phyloP scores from a whole-genome alignment of 345 rosid species.

The Aquilaria sinensis region DNA sequence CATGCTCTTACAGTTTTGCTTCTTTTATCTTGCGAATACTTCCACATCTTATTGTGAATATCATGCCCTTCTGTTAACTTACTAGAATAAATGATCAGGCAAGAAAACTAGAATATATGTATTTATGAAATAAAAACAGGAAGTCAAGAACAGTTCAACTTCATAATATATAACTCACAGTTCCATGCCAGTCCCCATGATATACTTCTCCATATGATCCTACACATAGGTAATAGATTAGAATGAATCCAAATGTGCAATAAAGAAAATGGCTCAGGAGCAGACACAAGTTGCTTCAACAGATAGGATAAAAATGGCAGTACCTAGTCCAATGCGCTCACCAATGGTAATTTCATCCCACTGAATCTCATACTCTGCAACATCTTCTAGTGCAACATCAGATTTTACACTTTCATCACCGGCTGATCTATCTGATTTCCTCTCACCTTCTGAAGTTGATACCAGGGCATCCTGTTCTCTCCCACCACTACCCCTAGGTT shows the following conservation, averaged over 20 bases:
- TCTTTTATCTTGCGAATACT: too few relatives aligned
- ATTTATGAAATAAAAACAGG: too few relatives aligned
- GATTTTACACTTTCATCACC: slow-evolving; percentile 61
- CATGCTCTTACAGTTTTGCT: too few relatives aligned
- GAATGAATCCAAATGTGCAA: background rate
- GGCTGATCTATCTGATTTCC: slow-evolving; percentile 51
- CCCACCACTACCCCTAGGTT: slow-evolving; percentile 39
- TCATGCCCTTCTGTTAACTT: too few relatives aligned
- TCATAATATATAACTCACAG: slow-evolving; percentile 53
- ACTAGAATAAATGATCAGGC: too few relatives aligned
- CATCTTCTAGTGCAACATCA: slow-evolving; percentile 65
- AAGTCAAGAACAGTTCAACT: too few relatives aligned
- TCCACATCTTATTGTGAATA: too few relatives aligned
- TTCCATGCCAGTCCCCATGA: slow-evolving; percentile 97
- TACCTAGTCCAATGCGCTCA: slow-evolving; percentile 97
- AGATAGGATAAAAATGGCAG: slow-evolving; percentile 2
- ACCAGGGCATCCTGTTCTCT: slow-evolving; percentile 23
- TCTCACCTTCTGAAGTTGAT: slow-evolving; percentile 52
- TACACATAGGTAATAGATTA: slow-evolving; percentile 18
- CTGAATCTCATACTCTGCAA: slow-evolving; percentile 80
- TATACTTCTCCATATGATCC: slow-evolving; percentile 98
- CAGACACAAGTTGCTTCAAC: too few relatives aligned
- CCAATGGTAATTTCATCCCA: slow-evolving; percentile 92
- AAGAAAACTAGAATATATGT: too few relatives aligned
- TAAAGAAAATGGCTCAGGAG: too few relatives aligned